A percentile compares a stretch with the other conserved stretches of the same genome.
Conservation (phyloP, 2,329 filamentous ascomycete species). For the Ophiostoma quercus region DNA sequence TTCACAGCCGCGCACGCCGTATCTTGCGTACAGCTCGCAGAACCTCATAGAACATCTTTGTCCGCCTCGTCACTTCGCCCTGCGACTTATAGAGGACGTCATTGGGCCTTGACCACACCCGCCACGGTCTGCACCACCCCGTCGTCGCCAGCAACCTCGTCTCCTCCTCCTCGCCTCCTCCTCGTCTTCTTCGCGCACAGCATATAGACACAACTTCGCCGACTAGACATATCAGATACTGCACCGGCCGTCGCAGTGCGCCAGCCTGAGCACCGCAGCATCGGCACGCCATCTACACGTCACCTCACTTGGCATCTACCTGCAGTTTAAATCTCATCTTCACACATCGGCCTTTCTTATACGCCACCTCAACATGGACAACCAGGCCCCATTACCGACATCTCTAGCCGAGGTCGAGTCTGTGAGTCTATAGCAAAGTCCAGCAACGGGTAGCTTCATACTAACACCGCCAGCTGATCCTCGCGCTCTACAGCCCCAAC, state of each 20-base stretch:
- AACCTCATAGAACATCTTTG: background rate
- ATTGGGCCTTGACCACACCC: background rate
- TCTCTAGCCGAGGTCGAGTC: conserved; percentile 36
- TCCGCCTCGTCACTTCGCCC: background rate
- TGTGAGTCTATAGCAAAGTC: conserved; percentile 28
- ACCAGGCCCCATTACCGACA: conserved; percentile 30
- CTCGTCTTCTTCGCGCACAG: background rate
- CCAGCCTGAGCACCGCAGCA: background rate
- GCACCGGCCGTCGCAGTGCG: background rate
- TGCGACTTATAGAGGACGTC: background rate
- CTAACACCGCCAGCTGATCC: conserved; percentile 38
- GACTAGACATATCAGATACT: background rate
- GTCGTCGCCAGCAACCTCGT: background rate
- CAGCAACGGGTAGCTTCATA: background rate
- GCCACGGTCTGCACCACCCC: background rate
- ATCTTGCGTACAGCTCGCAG: background rate
- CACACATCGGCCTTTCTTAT: background rate
- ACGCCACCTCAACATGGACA: conserved; percentile 24
- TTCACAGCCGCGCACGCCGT: background rate
- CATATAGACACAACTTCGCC: background rate
- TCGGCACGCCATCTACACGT: background rate
- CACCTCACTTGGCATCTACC: background rate
- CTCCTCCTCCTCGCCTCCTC: background rate
- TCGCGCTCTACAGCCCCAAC: conserved; percentile 48
- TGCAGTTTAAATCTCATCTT: no score